Evolutionary conservation across 495 filamentous ascomycete species (phyloP).

Genomic region (Penicillium lividum): DNA sequence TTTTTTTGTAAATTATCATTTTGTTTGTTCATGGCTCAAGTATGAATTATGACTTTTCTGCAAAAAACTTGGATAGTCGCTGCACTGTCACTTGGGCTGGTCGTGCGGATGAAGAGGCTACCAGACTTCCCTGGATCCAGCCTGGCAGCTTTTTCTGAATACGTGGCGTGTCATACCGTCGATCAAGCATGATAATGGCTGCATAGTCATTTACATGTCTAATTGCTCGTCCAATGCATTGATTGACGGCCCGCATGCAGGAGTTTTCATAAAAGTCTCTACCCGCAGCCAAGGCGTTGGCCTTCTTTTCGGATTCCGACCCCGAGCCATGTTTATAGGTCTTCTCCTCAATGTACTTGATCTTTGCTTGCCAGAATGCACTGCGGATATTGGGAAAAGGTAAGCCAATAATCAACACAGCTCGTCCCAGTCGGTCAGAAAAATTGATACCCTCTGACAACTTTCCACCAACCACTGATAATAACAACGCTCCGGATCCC

Average conservation of each 20-base stretch:
- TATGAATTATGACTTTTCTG: conserved; percentile 8
- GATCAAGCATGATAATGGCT: conserved; percentile 81
- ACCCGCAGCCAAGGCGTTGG: conserved; percentile 61
- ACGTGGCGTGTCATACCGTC: conserved; percentile 65
- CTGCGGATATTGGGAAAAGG: conserved; percentile 91
- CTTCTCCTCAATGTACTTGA: conserved; percentile 80
- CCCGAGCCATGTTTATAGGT: conserved; percentile 46
- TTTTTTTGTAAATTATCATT: no score
- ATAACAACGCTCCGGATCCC: conserved; percentile 72
- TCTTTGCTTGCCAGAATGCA: conserved; percentile 88
- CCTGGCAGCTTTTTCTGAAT: conserved; percentile 79
- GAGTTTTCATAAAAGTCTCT: conserved; percentile 92
- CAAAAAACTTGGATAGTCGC: conserved; percentile 42
- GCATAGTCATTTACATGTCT: conserved; percentile 88
- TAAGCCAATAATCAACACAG: conserved; percentile 84
- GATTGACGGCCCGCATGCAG: conserved; percentile 96
- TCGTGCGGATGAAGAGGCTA: conserved; percentile 20
- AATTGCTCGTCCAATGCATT: conserved; percentile 92
- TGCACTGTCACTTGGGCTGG: conserved; percentile 32
- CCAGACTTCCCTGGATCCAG: conserved; percentile 70
- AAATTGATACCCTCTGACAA: conserved; percentile 99
- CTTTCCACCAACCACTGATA: conserved; percentile 95
- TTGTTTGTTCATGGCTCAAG: no score
- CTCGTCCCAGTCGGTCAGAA: conserved; percentile 85
- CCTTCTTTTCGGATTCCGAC: conserved; percentile 35